These are phyloP conservation scores for Curvularia verruculosa DNA, from an alignment of 2,329 filamentous ascomycete species.

Conservation along the genomic window DNA sequence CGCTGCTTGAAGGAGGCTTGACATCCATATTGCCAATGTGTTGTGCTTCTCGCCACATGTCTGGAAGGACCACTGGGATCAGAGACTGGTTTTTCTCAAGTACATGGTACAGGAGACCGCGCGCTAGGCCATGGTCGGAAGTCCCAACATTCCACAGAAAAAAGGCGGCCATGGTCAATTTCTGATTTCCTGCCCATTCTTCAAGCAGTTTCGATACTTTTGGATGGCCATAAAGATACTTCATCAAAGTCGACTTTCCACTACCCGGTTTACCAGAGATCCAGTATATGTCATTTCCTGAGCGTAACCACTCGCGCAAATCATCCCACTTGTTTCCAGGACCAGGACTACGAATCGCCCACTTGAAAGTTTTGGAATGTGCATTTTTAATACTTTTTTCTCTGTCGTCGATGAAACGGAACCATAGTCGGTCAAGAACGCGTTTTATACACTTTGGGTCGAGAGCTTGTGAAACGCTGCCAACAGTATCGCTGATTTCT, in stretches of 20 bases:
- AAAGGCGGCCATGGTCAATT: neutral
- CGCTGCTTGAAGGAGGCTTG: neutral
- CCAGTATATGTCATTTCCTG: conserved; percentile 1
- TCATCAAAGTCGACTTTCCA: conserved; percentile 8
- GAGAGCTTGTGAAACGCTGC: neutral
- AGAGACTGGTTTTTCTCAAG: neutral
- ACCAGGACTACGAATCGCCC: neutral
- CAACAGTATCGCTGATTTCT: neutral
- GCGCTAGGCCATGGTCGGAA: neutral
- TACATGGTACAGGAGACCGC: neutral
- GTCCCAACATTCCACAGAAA: conserved; percentile 2
- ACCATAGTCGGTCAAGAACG: neutral
- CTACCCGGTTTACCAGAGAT: conserved; percentile 4
- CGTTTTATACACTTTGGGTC: neutral
- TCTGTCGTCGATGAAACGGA: neutral
- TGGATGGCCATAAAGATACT: neutral
- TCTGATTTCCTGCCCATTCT: neutral
- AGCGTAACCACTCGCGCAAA: neutral
- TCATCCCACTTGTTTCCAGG: neutral
- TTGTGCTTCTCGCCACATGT: conserved; percentile 6
- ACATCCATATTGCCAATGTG: neutral
- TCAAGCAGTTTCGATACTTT: neutral
- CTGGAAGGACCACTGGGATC: neutral
- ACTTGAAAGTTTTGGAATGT: neutral
- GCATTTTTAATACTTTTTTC: neutral